Conservation (phyloP, 139 green algal species). For the Chlorella vulgaris region DNA sequence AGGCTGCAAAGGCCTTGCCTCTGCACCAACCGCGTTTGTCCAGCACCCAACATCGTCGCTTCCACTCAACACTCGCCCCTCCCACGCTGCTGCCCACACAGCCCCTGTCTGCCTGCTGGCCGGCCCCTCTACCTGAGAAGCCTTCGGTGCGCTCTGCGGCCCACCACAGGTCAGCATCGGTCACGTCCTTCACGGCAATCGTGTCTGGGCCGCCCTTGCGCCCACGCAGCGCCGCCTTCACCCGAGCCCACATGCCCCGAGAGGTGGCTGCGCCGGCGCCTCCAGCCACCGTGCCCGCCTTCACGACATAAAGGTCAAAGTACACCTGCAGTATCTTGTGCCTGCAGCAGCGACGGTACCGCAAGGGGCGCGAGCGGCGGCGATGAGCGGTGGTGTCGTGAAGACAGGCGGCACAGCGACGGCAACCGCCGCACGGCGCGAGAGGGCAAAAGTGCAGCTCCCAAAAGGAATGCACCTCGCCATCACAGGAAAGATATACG, state of each 20-base stretch:
- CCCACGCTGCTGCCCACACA: not conserved
- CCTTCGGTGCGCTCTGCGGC: conserved; percentile 82
- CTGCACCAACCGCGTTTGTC: too few species aligned
- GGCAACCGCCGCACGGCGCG: too few species aligned
- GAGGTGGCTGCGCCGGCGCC: conserved; percentile 51
- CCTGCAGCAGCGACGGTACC: not conserved
- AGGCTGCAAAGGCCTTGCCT: too few species aligned
- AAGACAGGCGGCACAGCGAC: too few species aligned
- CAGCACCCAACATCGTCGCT: too few species aligned
- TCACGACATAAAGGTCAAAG: conserved; percentile 86
- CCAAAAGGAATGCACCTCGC: too few species aligned
- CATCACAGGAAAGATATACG: too few species aligned
- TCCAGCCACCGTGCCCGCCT: conserved; percentile 66
- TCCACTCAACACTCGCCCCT: not conserved
- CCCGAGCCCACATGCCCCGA: conserved; percentile 24
- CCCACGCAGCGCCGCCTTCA: conserved; percentile 50
- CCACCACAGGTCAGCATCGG: conserved; percentile 53
- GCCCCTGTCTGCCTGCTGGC: too few species aligned
- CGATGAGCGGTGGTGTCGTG: too few species aligned
- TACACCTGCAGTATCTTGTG: conserved; percentile 75
- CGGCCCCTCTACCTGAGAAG: conserved; percentile 92
- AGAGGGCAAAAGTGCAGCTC: too few species aligned
- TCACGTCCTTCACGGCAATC: conserved; percentile 59
- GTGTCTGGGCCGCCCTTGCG: conserved; percentile 58
- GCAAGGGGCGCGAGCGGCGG: not conserved